phyloP scores from a whole-genome alignment of 192 early-diverging fungal species.

The Cladochytrium replicatum region DNA sequence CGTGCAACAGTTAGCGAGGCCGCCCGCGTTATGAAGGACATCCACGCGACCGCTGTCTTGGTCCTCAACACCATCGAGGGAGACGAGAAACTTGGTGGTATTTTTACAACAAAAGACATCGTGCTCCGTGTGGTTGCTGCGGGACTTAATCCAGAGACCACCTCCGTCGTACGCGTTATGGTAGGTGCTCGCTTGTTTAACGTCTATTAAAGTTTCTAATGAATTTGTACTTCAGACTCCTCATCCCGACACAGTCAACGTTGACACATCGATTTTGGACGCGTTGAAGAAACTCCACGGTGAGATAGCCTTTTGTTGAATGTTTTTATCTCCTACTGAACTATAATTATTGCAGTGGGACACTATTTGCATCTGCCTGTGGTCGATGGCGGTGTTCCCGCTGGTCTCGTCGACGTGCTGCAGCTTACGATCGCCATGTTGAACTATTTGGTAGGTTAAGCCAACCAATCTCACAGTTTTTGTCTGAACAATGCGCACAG shows the following conservation, averaged over 20 bases:
- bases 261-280: conserved; percentile 33
- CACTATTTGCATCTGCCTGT: conserved; percentile 41
- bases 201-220: neutral
- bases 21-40: conserved; percentile 26
- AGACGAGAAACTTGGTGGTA: conserved; percentile 33
- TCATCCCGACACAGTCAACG: conserved; percentile 31
- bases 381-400: conserved; percentile 21
- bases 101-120: conserved; percentile 45
- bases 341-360: conserved; percentile 15
- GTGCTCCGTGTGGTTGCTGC: conserved; percentile 37
- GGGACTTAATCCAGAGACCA: conserved; percentile 72
- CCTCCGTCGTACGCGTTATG: conserved; percentile 95
- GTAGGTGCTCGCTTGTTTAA: conserved; percentile 11
- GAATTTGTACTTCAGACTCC: conserved; percentile 25
- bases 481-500: too few species aligned
- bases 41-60: conserved; percentile 34
- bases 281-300: conserved; percentile 39
- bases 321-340: neutral
- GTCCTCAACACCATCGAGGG: conserved; percentile 19
- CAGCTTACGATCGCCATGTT: conserved; percentile 39
- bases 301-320: neutral
- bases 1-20: conserved; percentile 34
- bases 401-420: conserved; percentile 41
- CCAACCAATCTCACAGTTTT: too few species aligned
- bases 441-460: conserved; percentile 28